Conservation (phyloP, 495 filamentous ascomycete genomes). For the Pseudevernia furfuracea region DNA sequence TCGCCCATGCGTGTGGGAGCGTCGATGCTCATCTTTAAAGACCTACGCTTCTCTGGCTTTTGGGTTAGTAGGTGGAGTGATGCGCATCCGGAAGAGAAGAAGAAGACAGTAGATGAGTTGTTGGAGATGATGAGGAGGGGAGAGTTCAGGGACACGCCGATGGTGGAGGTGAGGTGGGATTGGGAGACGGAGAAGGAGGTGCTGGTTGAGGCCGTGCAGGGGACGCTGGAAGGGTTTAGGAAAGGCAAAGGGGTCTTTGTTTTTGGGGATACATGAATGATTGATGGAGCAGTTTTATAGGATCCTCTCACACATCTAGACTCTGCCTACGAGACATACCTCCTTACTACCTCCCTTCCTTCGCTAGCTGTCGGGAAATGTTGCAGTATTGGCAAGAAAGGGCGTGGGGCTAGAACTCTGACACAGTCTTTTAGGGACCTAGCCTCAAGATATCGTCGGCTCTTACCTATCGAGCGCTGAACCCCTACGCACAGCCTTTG, state of each 20-base stretch:
- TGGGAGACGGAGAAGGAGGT: slow-evolving; percentile 62
- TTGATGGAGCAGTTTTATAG: background rate
- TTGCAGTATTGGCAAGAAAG: too few species aligned
- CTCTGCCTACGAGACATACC: background rate
- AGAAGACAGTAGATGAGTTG: slow-evolving; percentile 71
- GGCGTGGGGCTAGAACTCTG: too few species aligned
- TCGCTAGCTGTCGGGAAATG: too few species aligned
- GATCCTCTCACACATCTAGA: background rate
- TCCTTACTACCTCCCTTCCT: background rate
- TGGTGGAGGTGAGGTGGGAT: slow-evolving; percentile 70
- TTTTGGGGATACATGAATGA: slow-evolving; percentile 49
- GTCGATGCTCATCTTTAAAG: slow-evolving; percentile 80
- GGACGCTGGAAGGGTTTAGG: slow-evolving; percentile 70
- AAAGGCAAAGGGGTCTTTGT: slow-evolving; percentile 85
- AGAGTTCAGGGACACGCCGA: slow-evolving; percentile 73
- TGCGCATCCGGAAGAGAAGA: slow-evolving; percentile 63
- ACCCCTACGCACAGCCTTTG: too few species aligned
- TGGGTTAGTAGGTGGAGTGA: slow-evolving; percentile 91
- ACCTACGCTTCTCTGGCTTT: slow-evolving; percentile 80
- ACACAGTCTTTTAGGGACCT: too few species aligned
- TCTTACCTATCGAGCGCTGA: too few species aligned
- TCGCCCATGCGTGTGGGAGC: slow-evolving; percentile 73
- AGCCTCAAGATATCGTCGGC: too few species aligned
- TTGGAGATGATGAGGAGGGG: slow-evolving; percentile 63
- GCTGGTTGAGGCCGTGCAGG: slow-evolving; percentile 58